phyloP scores from a whole-genome alignment of 495 filamentous ascomycete species.

The Podospora appendiculata region DNA sequence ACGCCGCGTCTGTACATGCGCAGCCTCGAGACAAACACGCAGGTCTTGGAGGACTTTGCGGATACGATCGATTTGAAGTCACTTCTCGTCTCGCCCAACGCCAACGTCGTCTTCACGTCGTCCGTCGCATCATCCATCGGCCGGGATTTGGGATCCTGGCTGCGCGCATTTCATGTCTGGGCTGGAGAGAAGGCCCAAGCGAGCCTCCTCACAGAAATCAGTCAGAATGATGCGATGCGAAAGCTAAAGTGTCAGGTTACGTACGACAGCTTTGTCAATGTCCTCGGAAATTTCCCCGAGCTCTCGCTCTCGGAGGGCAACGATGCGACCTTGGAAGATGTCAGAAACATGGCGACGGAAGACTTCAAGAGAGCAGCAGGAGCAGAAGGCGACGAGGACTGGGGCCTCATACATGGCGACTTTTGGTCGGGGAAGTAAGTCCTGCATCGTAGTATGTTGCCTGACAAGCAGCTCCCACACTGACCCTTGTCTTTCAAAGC shows the following conservation, averaged over 20 bases:
- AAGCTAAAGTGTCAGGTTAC: conserved; percentile 41
- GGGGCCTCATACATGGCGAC: conserved; percentile 45
- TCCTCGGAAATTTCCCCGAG: conserved; percentile 35
- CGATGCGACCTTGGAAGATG: conserved; percentile 11
- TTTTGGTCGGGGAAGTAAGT: conserved; percentile 48
- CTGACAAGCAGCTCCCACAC: not conserved
- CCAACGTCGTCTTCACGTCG: not conserved
- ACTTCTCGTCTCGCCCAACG: conserved; percentile 15
- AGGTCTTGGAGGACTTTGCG: conserved; percentile 39
- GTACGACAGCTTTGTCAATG: conserved; percentile 34
- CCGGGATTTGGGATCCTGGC: conserved; percentile 34
- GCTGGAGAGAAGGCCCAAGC: conserved; percentile 20
- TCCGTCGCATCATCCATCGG: conserved; percentile 23
- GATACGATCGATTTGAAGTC: conserved; percentile 36
- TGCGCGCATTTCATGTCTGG: conserved; percentile 41
- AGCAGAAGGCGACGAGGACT: not conserved
- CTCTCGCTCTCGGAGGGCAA: conserved; percentile 6
- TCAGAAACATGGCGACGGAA: conserved; percentile 12
- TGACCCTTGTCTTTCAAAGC: too few relatives aligned
- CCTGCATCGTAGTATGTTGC: not conserved
- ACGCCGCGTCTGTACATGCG: conserved; percentile 37
- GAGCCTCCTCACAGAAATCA: conserved; percentile 18
- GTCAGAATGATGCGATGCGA: conserved; percentile 32
- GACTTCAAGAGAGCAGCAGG: conserved; percentile 18
- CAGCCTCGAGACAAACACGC: conserved; percentile 30